Evolutionary conservation across 805 yeast genomes (phyloP), one percentile per base, ranked within the genome.

Genomic region (Starmerella apicola): DNA sequence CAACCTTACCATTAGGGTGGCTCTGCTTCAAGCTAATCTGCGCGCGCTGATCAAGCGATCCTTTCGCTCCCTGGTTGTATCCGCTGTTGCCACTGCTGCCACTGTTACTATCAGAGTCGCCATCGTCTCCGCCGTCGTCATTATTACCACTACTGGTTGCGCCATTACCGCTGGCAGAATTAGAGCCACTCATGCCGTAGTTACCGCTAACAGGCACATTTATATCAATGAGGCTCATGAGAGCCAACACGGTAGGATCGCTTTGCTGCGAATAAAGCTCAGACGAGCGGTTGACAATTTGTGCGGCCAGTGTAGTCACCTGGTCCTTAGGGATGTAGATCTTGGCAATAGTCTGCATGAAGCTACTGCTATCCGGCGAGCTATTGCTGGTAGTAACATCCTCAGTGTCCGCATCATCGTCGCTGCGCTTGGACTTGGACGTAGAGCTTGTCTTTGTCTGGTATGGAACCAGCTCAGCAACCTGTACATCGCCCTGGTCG

Each of bases 331-430:
- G 94, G 63, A 84, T 79, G 57, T 81, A 84, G 40, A 83, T 79
- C 57, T 80, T 80, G 5, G 96, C 97, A 45, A 86, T 81, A 0
- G 96, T 81, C 40, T 82, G 82, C 44, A 84, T 71, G 59, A 83
- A 88, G 35, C 65, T 65, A 36, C 66, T 8, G 15, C 15, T 66
- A 12, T 13, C 25, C n/a, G n/a, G n/a, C n/a, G n/a, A n/a, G n/a
- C n/a, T n/a, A n/a, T n/a, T n/a, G n/a, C n/a, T n/a, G n/a, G n/a
- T n/a, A n/a, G n/a, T n/a, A n/a, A n/a, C n/a, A n/a, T n/a, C n/a
- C n/a, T n/a, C n/a, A n/a, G n/a, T n/a, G n/a, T n/a, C n/a, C n/a
- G n/a, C n/a, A n/a, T n/a, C n/a, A n/a, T n/a, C n/a, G n/a, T n/a
- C n/a, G n/a, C n/a, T n/a, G n/a, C n/a, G n/a, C n/a, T n/a, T n/a